phyloP scores from a whole-genome alignment of 2,329 filamentous ascomycete genomes.

The Cladosporium sp. region DNA sequence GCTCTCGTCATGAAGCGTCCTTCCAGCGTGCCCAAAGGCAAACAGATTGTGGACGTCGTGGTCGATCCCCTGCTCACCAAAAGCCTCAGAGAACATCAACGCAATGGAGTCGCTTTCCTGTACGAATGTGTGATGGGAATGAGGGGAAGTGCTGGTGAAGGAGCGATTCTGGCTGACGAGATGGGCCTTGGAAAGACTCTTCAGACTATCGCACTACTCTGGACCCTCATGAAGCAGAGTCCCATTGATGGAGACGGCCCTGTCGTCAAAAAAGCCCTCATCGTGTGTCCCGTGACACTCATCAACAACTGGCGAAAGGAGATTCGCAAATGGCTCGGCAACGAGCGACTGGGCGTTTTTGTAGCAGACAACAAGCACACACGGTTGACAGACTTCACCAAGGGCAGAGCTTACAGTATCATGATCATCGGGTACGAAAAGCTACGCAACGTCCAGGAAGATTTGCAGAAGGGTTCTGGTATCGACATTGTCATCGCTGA shows the following conservation, averaged over 20 bases:
- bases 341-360: slow-evolving; percentile 68
- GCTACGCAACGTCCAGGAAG: slow-evolving; percentile 64
- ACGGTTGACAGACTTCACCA: slow-evolving; percentile 67
- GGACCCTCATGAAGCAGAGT: slow-evolving; percentile 73
- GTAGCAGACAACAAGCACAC: slow-evolving; percentile 62
- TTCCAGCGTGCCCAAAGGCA: slow-evolving; percentile 56
- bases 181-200: slow-evolving; percentile 76
- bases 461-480: slow-evolving; percentile 61
- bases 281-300: slow-evolving; percentile 71
- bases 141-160: slow-evolving; percentile 64
- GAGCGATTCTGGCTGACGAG: slow-evolving; percentile 71
- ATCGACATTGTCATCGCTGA: slow-evolving; percentile 72
- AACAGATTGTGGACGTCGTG: slow-evolving; percentile 70
- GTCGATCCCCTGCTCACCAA: slow-evolving; percentile 66
- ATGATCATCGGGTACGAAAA: slow-evolving; percentile 77
- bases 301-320: slow-evolving; percentile 74
- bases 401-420: slow-evolving; percentile 65
- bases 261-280: slow-evolving; percentile 68
- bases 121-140: slow-evolving; percentile 78
- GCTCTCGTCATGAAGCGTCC: slow-evolving; percentile 69
- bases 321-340: slow-evolving; percentile 72
- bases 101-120: slow-evolving; percentile 68
- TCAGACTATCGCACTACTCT: slow-evolving; percentile 69
- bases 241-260: slow-evolving; percentile 60
- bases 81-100: slow-evolving; percentile 66